Evolutionary conservation across 1,284 basidiomycete species (phyloP).

Genomic region (Xerocomus nothofagi): DNA sequence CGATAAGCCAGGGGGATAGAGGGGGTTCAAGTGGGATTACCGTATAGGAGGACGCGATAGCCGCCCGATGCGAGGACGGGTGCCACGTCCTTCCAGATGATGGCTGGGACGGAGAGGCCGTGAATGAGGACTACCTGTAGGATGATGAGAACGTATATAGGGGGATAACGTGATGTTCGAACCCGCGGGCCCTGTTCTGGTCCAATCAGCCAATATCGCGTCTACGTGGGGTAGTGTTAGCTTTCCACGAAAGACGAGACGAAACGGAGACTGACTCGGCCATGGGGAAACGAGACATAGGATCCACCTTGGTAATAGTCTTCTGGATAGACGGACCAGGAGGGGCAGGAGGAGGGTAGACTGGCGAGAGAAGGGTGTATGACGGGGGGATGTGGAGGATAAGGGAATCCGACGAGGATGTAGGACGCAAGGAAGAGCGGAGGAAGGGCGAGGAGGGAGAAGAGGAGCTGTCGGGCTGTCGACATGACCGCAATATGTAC

Average conservation of each 20-base stretch:
- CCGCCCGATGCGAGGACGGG: slow-evolving; percentile 59
- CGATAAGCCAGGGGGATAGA: slow-evolving; percentile 2
- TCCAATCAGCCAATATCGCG: slow-evolving; percentile 73
- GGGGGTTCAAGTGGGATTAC: slow-evolving; percentile 36
- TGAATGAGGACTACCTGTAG: slow-evolving; percentile 71
- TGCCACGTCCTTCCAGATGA: slow-evolving; percentile 73
- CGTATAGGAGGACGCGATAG: slow-evolving; percentile 74
- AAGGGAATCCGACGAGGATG: slow-evolving; percentile 62
- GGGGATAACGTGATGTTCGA: slow-evolving; percentile 14
- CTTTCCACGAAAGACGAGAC: not conserved
- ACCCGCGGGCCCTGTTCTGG: slow-evolving; percentile 70
- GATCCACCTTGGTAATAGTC: slow-evolving; percentile 63
- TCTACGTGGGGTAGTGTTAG: slow-evolving; percentile 42
- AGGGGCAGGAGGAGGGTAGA: slow-evolving; percentile 50
- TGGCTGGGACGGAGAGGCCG: slow-evolving; percentile 72
- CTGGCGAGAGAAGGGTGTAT: slow-evolving; percentile 60
- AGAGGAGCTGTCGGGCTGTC: slow-evolving; percentile 37
- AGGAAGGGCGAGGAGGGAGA: slow-evolving; percentile 58
- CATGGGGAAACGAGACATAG: slow-evolving; percentile 64
- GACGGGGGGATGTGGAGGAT: slow-evolving; percentile 47
- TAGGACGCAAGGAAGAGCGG: slow-evolving; percentile 58
- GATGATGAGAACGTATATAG: not conserved
- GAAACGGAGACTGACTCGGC: slow-evolving; percentile 42
- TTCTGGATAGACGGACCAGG: slow-evolving; percentile 71
- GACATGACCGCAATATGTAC: slow-evolving; percentile 15